Conservation (phyloP, 2,329 filamentous ascomycete species). For the Canariomyces notabilis region DNA sequence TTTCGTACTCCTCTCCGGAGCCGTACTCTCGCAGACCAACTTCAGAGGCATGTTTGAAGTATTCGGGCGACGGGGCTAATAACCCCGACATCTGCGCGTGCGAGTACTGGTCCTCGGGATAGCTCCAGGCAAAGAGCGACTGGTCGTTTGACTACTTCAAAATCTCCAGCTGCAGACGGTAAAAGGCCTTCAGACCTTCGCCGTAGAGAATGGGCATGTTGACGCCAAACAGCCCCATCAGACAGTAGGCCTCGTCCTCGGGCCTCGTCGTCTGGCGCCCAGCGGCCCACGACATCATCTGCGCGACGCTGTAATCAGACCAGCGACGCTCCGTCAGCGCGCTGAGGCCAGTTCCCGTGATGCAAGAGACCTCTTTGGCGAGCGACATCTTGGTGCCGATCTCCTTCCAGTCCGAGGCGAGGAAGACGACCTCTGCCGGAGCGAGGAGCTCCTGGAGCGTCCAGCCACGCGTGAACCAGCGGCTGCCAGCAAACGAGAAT, state of each 20-base stretch:
- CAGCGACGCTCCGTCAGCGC: too few relatives aligned
- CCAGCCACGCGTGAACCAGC: constrained; percentile 37
- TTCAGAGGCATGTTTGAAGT: neutral
- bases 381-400: neutral
- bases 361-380: too few relatives aligned
- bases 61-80: neutral
- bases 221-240: constrained; percentile 5
- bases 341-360: too few relatives aligned
- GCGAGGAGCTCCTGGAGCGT: constrained; percentile 56
- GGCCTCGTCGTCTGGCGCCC: neutral
- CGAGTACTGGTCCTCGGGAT: neutral
- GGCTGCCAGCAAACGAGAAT: neutral
- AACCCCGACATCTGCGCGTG: too few relatives aligned
- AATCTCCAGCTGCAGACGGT: constrained; percentile 11
- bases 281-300: constrained; percentile 7
- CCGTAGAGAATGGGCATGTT: neutral
- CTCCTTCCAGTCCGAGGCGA: constrained; percentile 24
- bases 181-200: constrained; percentile 7
- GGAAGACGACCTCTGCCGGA: constrained; percentile 27
- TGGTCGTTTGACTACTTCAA: constrained; percentile 2
- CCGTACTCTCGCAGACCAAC: neutral
- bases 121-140: neutral
- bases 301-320: neutral
- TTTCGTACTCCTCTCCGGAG: constrained; percentile 1
- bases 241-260: constrained; percentile 1